Conservation (phyloP, 805 yeast genomes). For the Wickerhamia fluorescens region DNA sequence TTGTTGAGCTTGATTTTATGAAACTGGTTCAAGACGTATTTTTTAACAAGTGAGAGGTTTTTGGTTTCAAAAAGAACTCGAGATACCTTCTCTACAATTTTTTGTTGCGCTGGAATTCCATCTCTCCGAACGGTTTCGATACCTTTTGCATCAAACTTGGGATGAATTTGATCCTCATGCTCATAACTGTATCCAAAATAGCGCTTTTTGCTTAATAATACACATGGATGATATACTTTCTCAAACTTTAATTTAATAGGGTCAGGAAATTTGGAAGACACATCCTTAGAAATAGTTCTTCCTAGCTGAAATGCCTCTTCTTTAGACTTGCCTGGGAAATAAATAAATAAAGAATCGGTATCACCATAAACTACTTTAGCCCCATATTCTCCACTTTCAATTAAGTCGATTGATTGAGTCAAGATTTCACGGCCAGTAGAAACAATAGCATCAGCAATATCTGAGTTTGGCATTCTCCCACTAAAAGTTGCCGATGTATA, state of each 20-base stretch:
- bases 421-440: slow-evolving; percentile 84
- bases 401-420: slow-evolving; percentile 58
- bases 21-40: slow-evolving; percentile 61
- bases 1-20: slow-evolving; percentile 53
- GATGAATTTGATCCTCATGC: slow-evolving; percentile 41
- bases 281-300: slow-evolving; percentile 51
- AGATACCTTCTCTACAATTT: slow-evolving; percentile 65
- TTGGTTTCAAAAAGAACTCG: slow-evolving; percentile 63
- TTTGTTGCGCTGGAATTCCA: slow-evolving; percentile 89
- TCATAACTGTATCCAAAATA: slow-evolving; percentile 87
- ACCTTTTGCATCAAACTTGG: slow-evolving; percentile 91
- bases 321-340: slow-evolving; percentile 74
- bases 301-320: slow-evolving; percentile 78
- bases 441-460: slow-evolving; percentile 91
- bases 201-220: slow-evolving; percentile 77
- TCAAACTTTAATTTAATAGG: slow-evolving; percentile 86
- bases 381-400: slow-evolving; percentile 65
- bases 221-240: slow-evolving; percentile 84
- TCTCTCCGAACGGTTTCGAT: slow-evolving; percentile 92
- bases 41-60: slow-evolving; percentile 65
- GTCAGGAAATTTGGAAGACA: slow-evolving; percentile 64
- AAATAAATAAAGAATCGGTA: slow-evolving; percentile 89
- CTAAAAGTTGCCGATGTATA: slow-evolving; percentile 92
- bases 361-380: slow-evolving; percentile 96
- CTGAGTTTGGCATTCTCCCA: slow-evolving; percentile 96